These are phyloP conservation scores for Collybia sp. DNA, from an alignment of 768 basidiomycete species.

Conservation along the genomic window DNA sequence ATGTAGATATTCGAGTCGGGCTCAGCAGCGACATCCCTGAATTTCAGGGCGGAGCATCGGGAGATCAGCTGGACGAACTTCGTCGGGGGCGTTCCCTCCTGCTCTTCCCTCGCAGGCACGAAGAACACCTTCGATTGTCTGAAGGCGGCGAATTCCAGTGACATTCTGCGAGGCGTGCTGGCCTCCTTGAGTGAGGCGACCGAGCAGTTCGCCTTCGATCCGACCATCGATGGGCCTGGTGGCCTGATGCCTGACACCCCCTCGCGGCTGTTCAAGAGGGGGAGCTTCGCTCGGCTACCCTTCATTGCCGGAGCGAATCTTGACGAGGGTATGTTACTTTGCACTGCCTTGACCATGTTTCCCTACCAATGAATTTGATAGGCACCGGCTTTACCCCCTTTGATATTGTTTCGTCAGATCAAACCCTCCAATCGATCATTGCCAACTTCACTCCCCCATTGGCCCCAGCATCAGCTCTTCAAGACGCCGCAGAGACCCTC, in stretches of 20 bases:
- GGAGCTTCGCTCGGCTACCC: conserved; percentile 27
- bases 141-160: conserved; percentile 9
- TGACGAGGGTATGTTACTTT: conserved; percentile 37
- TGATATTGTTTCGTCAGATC: conserved; percentile 15
- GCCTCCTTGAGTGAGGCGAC: conserved; percentile 8
- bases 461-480: conserved; percentile 12
- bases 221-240: conserved; percentile 35
- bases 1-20: conserved; percentile 40
- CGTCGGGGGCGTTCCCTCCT: conserved; percentile 27
- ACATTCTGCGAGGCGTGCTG: conserved; percentile 8
- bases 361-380: conserved; percentile 4
- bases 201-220: conserved; percentile 24
- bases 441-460: conserved; percentile 22
- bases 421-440: conserved; percentile 21
- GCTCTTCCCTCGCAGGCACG: conserved; percentile 17
- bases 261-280: conserved; percentile 23
- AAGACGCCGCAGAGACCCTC: conserved; percentile 17
- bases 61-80: conserved; percentile 30
- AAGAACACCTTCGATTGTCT: conserved; percentile 31
- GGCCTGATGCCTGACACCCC: conserved; percentile 35
- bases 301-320: conserved; percentile 40
- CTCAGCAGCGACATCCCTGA: conserved; percentile 16
- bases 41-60: conserved; percentile 21
- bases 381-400: conserved; percentile 30
- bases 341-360: not conserved